Base-by-base conservation (phyloP, 2,329 filamentous ascomycete species). In the Apiospora koreana region DNA sequence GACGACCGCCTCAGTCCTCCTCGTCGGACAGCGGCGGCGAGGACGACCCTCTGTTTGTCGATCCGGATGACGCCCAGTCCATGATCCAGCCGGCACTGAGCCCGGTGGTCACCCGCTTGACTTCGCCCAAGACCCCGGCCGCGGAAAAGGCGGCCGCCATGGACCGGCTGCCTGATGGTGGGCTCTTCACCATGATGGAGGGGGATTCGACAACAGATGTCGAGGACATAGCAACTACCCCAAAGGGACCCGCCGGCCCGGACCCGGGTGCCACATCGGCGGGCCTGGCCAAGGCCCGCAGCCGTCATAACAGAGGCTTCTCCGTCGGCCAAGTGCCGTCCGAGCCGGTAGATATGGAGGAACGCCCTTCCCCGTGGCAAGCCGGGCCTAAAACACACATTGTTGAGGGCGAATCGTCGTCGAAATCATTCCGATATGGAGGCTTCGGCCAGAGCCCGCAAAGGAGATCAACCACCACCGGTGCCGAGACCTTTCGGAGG, bases 1-100 rank as follows among this genome's bases (percentile, higher is more conserved):
- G 78, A 38, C 69, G 65, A n/a, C 75, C 74, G 18, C 75, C 74
- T 6, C 74, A 75, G 42, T 75, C 28, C 31, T 62, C 54, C 18
- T 62, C 74, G 2, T 76, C 76, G 18, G 76, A 77, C 28, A 72
- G 74, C 43, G 75, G 71, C 46, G 73, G 76, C 25, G 78, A 80
- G 10, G 83, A 76, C 76, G 66, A 54, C 8, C 41, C 48, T 42
- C 72, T 81, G 65, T 83, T 83, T 41, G 81, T 82, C 65, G 85
- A 87, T 64, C 82, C 86, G 70, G 87, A 90, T 74, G 87, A 87
- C 73, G 88, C 86, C 5, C 87, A 89, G 73, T 88, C 87, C 9
- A 84, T 90, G 64, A 83, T 91, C 67, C 88, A 89, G 76, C 87
- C 88, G 2, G 83, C 88, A 31, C 85, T 91, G 72, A 90, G 88